These are phyloP conservation scores for Rhododendron molle DNA, from an alignment of 148 eudicot genomes.

Conservation along the genomic window DNA sequence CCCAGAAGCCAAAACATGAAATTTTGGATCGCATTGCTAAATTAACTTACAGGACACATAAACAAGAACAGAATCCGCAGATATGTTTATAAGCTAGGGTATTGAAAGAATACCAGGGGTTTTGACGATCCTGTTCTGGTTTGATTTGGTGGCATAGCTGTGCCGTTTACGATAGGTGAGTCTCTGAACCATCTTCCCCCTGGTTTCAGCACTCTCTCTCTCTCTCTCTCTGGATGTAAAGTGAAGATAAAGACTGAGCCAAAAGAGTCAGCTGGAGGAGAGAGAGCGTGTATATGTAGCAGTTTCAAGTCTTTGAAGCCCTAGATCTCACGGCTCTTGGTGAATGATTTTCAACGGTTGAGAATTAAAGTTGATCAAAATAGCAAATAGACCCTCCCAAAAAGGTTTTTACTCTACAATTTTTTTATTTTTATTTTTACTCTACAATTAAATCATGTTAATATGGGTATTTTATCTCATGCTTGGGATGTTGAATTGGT, in stretches of 20 bases:
- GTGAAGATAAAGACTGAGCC: slow-evolving; percentile 7
- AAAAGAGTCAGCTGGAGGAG: not conserved
- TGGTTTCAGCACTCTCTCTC: not conserved
- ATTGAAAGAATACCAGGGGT: slow-evolving; percentile 29
- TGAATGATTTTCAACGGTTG: not conserved
- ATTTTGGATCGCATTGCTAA: not conserved
- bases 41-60: not conserved
- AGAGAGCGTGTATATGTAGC: not conserved
- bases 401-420: not conserved
- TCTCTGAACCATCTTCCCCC: slow-evolving; percentile 36
- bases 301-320: not conserved
- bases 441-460: no score
- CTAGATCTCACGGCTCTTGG: slow-evolving; percentile 16
- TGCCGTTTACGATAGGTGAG: slow-evolving; percentile 41
- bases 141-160: slow-evolving; percentile 54
- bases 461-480: no score
- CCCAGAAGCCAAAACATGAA: not conserved
- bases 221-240: not conserved
- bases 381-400: not conserved
- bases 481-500: no score
- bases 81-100: not conserved
- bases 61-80: not conserved
- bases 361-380: not conserved
- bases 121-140: slow-evolving; percentile 42
- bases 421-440: no score